phyloP scores from a whole-genome alignment of 116 monocot species.

The Iris pallida region DNA sequence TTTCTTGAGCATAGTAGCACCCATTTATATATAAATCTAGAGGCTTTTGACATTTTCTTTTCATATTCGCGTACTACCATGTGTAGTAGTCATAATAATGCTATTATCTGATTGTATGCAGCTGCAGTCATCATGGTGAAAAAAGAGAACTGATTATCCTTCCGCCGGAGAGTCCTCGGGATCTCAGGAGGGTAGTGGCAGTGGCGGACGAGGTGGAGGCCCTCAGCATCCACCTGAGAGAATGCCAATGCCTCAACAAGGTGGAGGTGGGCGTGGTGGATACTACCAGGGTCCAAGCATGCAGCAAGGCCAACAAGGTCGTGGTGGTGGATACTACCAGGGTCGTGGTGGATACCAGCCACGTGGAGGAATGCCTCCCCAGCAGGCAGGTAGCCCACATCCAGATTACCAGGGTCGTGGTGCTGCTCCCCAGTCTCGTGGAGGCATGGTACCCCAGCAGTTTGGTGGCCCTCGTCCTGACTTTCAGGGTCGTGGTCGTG shows the following conservation, averaged over 20 bases:
- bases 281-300: neutral
- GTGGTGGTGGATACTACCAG: neutral
- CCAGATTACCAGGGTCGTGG: constrained; percentile 24
- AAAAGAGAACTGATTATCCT: constrained; percentile 14
- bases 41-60: too few relatives aligned
- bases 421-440: constrained; percentile 9
- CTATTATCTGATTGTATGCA: neutral
- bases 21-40: too few relatives aligned
- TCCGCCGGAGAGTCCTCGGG: constrained; percentile 35
- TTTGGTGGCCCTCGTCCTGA: constrained; percentile 8
- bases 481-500: constrained; percentile 14
- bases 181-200: constrained; percentile 22
- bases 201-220: constrained; percentile 25
- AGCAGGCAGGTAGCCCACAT: neutral
- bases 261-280: neutral
- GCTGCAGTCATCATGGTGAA: constrained; percentile 49
- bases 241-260: constrained; percentile 10
- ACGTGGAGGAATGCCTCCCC: neutral
- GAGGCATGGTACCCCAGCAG: constrained; percentile 10
- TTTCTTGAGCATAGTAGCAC: too few relatives aligned
- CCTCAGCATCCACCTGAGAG: constrained; percentile 4
- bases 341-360: constrained; percentile 32
- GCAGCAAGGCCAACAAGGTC: neutral
- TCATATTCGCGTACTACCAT: too few relatives aligned
- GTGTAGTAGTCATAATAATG: too few relatives aligned